A percentile compares a stretch with the other conserved stretches of the same genome.
phyloP scores from a whole-genome alignment of 306 rosid species.

The Argentina anserina region DNA sequence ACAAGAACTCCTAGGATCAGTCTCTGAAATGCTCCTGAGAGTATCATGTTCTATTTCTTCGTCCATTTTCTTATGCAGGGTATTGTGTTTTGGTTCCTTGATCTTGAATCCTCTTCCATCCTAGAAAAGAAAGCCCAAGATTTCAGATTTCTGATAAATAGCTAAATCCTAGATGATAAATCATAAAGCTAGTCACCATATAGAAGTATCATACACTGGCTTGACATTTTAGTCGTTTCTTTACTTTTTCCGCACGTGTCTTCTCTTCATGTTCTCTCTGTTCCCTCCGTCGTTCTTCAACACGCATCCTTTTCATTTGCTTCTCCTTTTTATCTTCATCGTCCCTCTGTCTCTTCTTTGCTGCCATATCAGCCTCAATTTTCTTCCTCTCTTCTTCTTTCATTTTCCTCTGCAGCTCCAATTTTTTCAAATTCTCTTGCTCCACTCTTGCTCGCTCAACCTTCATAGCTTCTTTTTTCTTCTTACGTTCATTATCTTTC shows the following conservation, averaged over 20 bases:
- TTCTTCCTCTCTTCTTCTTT: slow-evolving; percentile 75
- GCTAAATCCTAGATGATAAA: slow-evolving; percentile 1
- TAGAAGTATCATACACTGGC: slow-evolving; percentile 40
- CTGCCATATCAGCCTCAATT: slow-evolving; percentile 63
- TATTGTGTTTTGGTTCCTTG: slow-evolving; percentile 38
- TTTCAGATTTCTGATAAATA: slow-evolving; percentile 18
- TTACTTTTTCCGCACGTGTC: slow-evolving; percentile 49
- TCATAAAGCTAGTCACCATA: slow-evolving; percentile 12
- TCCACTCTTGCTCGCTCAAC: slow-evolving; percentile 61
- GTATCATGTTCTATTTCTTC: slow-evolving; percentile 21
- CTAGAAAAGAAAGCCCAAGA: slow-evolving; percentile 40
- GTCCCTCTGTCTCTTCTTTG: slow-evolving; percentile 85
- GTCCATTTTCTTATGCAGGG: slow-evolving; percentile 27
- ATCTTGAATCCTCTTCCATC: slow-evolving; percentile 42
- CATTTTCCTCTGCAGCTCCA: slow-evolving; percentile 64
- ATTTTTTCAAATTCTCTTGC: slow-evolving; percentile 53
- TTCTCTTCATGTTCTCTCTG: slow-evolving; percentile 54
- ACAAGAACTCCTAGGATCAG: slow-evolving; percentile 26
- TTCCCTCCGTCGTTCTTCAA: slow-evolving; percentile 57
- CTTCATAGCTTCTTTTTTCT: slow-evolving; percentile 74
- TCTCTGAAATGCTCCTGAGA: slow-evolving; percentile 28
- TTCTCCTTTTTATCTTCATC: slow-evolving; percentile 72
- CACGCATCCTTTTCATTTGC: slow-evolving; percentile 68
- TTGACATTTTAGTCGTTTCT: slow-evolving; percentile 32
- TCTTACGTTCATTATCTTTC: slow-evolving; percentile 87